phyloP scores from a whole-genome alignment of 2,329 filamentous ascomycete species.

The Pseudogymnoascus sp. region DNA sequence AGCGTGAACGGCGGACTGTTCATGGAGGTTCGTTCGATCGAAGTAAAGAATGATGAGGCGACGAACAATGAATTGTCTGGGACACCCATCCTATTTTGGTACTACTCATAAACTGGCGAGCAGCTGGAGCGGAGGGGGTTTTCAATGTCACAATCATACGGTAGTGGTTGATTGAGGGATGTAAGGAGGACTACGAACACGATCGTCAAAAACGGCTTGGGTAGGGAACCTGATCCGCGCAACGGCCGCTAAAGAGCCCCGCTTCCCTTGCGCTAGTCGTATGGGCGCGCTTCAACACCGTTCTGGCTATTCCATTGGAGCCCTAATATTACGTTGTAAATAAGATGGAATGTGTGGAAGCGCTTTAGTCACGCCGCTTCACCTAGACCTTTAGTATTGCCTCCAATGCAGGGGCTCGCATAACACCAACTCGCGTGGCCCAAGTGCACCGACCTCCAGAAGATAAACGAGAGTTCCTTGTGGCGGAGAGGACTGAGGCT shows the following conservation, averaged over 20 bases:
- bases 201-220: not conserved
- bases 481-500: not conserved
- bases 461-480: not conserved
- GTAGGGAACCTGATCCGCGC: not conserved
- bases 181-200: not conserved
- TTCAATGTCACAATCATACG: not conserved
- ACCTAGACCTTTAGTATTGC: not conserved
- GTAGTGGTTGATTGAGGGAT: not conserved
- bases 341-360: not conserved
- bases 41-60: not conserved
- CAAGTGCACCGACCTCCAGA: not conserved
- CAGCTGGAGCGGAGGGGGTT: not conserved
- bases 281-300: not conserved
- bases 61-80: not conserved
- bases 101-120: not conserved
- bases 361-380: not conserved
- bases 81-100: not conserved
- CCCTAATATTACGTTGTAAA: not conserved
- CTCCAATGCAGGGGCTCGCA: not conserved
- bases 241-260: not conserved
- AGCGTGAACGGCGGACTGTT: not conserved
- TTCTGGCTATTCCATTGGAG: not conserved
- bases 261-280: not conserved
- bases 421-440: not conserved
- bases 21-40: not conserved